Conservation (phyloP, 805 yeast genomes). For the Hanseniaspora mollemarum region DNA sequence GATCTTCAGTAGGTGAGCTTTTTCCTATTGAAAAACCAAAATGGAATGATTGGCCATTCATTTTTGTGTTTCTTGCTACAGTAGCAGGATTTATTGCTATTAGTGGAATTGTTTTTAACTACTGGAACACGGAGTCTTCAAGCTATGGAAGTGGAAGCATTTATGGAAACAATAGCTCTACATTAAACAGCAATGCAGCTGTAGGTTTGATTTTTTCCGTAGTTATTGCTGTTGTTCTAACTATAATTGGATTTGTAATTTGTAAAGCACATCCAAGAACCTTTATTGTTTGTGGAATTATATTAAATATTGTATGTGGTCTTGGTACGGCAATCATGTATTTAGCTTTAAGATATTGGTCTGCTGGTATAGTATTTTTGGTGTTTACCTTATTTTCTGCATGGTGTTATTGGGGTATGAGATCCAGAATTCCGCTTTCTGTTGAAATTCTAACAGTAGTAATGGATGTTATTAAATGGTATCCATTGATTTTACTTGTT, state of each 20-base stretch:
- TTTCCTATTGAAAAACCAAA: slow-evolving; percentile 55
- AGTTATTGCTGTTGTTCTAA: slow-evolving; percentile 47
- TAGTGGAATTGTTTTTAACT: slow-evolving; percentile 55
- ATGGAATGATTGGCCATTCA: slow-evolving; percentile 62
- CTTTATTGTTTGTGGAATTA: slow-evolving; percentile 59
- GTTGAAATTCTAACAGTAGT: slow-evolving; percentile 57
- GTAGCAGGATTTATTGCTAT: slow-evolving; percentile 59
- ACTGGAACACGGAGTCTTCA: slow-evolving; percentile 46
- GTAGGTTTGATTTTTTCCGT: slow-evolving; percentile 57
- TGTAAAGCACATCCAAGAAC: slow-evolving; percentile 56
- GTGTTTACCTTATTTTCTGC: slow-evolving; percentile 55
- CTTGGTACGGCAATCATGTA: slow-evolving; percentile 69
- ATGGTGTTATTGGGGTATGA: slow-evolving; percentile 60
- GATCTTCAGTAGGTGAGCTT: slow-evolving; percentile 49
- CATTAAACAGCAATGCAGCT: slow-evolving; percentile 64
- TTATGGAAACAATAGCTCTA: slow-evolving; percentile 43
- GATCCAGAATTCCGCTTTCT: slow-evolving; percentile 61
- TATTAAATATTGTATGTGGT: slow-evolving; percentile 55
- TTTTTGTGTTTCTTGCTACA: slow-evolving; percentile 40
- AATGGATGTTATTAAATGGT: slow-evolving; percentile 63
- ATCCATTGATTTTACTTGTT: slow-evolving; percentile 57
- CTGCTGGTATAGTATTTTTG: slow-evolving; percentile 68
- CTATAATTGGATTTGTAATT: slow-evolving; percentile 43
- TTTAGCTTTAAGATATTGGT: slow-evolving; percentile 54
- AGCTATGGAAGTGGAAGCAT: slow-evolving; percentile 49